Conservation (phyloP, 257 asterid genomes). For the Plantago major region DNA sequence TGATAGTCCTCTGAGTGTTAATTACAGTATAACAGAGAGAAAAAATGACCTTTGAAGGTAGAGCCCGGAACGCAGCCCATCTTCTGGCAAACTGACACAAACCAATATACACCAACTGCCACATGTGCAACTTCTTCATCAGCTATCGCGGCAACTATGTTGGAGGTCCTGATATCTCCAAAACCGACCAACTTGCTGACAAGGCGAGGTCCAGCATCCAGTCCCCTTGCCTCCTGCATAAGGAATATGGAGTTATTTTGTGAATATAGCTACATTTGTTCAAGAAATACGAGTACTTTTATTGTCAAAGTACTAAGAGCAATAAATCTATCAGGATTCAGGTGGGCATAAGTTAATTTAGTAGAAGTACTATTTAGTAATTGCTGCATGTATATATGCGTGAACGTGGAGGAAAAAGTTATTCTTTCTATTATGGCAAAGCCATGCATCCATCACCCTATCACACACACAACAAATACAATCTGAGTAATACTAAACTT, state of each 20-base stretch:
- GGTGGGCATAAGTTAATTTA: not conserved
- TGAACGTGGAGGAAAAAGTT: too few relatives aligned
- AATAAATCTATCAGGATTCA: not conserved
- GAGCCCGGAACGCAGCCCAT: constrained; percentile 58
- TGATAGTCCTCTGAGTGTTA: not conserved
- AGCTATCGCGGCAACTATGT: constrained; percentile 74
- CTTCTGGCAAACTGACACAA: constrained; percentile 70
- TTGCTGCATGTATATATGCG: too few relatives aligned
- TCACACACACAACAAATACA: too few relatives aligned
- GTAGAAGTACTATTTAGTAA: too few relatives aligned
- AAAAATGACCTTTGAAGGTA: constrained; percentile 61
- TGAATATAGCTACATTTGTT: not conserved
- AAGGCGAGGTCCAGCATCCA: constrained; percentile 97
- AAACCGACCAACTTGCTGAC: constrained; percentile 73
- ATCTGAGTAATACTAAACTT: too few relatives aligned
- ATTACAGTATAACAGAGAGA: not conserved
- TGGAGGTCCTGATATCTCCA: constrained; percentile 82
- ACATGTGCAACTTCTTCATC: constrained; percentile 97
- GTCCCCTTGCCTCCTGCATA: constrained; percentile 89
- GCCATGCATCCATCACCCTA: too few relatives aligned
- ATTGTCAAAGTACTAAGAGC: too few relatives aligned
- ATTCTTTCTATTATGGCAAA: too few relatives aligned
- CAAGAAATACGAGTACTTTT: too few relatives aligned
- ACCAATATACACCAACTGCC: constrained; percentile 92
- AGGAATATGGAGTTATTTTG: not conserved